Percentiles rank a stretch among this genome's conserved stretches.
phyloP scores from a whole-genome alignment of 371 early-diverging fungal species.

The Ordospora colligata region DNA sequence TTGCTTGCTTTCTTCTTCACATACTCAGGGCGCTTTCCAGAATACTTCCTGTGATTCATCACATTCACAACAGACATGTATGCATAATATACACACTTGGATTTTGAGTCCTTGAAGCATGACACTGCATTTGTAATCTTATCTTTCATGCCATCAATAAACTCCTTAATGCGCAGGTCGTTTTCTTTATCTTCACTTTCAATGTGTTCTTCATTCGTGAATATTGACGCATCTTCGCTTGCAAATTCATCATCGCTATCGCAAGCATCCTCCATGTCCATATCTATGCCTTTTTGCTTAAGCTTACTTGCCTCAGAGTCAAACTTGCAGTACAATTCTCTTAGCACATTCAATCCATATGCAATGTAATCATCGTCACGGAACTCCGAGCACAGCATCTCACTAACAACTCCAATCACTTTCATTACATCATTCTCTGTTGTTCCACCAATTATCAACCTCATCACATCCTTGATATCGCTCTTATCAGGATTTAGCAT shows the following conservation, averaged over 20 bases:
- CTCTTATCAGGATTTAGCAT: slow-evolving; percentile 39
- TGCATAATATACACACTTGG: slow-evolving; percentile 29
- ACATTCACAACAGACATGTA: slow-evolving; percentile 34
- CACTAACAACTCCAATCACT: slow-evolving; percentile 23
- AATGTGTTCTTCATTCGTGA: neutral
- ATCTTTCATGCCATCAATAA: slow-evolving; percentile 3
- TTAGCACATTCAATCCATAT: slow-evolving; percentile 52
- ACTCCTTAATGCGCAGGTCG: neutral
- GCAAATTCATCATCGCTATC: slow-evolving; percentile 21
- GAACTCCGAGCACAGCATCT: slow-evolving; percentile 50
- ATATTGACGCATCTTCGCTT: neutral
- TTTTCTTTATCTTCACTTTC: neutral
- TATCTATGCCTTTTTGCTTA: neutral
- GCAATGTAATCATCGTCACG: slow-evolving; percentile 55
- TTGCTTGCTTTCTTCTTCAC: slow-evolving; percentile 44
- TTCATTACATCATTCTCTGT: slow-evolving; percentile 32
- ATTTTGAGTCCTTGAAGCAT: slow-evolving; percentile 33
- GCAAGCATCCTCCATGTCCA: neutral
- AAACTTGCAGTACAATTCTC: slow-evolving; percentile 39
- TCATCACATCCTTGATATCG: slow-evolving; percentile 47
- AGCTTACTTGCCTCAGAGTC: slow-evolving; percentile 7
- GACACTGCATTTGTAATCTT: slow-evolving; percentile 23
- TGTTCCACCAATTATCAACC: slow-evolving; percentile 39
- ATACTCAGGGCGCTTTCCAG: slow-evolving; percentile 11
- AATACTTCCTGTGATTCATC: slow-evolving; percentile 22